Conservation (phyloP, 257 asterid genomes). For the Nicotiana benthamiana region DNA sequence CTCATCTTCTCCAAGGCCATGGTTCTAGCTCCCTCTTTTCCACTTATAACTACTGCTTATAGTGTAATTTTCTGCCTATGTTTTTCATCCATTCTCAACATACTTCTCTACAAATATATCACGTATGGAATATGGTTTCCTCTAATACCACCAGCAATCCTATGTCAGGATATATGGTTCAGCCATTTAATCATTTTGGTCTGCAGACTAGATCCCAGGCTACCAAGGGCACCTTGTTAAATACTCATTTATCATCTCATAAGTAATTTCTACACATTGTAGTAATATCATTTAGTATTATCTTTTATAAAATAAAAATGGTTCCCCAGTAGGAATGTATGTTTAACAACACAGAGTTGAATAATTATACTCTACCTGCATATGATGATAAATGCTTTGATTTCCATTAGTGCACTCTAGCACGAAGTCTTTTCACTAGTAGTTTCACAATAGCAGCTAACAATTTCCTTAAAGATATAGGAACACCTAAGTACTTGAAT, state of each 20-base stretch:
- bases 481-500: background rate
- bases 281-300: background rate
- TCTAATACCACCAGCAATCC: background rate
- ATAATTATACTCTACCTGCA: background rate
- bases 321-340: background rate
- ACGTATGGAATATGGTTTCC: too few relatives aligned
- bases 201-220: background rate
- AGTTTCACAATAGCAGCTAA: background rate
- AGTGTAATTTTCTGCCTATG: background rate
- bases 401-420: too few relatives aligned
- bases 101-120: background rate
- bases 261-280: background rate
- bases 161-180: too few relatives aligned
- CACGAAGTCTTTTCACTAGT: too few relatives aligned
- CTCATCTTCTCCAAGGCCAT: background rate
- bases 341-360: background rate
- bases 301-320: background rate
- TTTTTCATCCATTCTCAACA: too few relatives aligned
- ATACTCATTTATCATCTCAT: background rate
- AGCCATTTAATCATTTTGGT: too few relatives aligned
- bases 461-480: too few relatives aligned
- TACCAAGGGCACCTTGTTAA: background rate
- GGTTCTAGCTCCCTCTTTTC: background rate
- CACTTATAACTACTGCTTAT: background rate
- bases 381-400: background rate